Base-by-base conservation (phyloP, 768 basidiomycete genomes). In the Tylopilus subfusipes region DNA sequence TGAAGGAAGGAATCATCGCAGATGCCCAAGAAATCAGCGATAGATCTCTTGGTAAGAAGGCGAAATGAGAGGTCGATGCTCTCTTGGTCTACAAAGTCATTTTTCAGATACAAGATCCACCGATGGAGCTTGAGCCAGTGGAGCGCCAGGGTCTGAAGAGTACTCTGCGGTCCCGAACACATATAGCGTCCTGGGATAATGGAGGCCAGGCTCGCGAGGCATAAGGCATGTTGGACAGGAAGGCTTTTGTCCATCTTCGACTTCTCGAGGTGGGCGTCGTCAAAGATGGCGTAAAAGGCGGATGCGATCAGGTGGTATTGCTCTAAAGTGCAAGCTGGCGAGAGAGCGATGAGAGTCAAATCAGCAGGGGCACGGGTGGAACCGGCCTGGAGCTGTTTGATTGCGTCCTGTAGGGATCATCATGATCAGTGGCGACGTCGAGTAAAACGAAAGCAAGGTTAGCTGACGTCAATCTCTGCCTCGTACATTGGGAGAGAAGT, bases 61-160 rank as follows among this genome's bases (percentile, higher is more conserved):
- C 68, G 69, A 48, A 62, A 63, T n/a, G 48, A 30, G 27, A 58
- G 29, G 4, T 67, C 61, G 36, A 61, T 40, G 22, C 24, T 40
- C 14, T 61, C 65, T 22, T 59, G 56, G 44, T 63, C 60, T 30
- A 69, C 56, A 44, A 60, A 67, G 19, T 61, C 57, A 22, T 1
- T 42, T 45, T 64, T 66, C 13, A 68, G 50, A 48, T 64, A 62
- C 21, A 71, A n/a, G 42, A 68, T 51, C 68, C 68, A 68, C 19
- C 24, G 50, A 18, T 50, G 60, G 29, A 69, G 52, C 12, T 49
- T 19, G 27, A 16, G 11, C 67, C 67, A 71, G 44, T 54, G 63
- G 22, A 4, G 30, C 29, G 22, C 31, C n/a, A 69, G 39, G 10
- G 31, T 40, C 13, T 46, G 50, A 34, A 60, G 21, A 3, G 52